Evolutionary conservation across 768 basidiomycete species (phyloP), one percentile per base, ranked within the genome.

Genomic region (Rubroboletus pulcherrimus): DNA sequence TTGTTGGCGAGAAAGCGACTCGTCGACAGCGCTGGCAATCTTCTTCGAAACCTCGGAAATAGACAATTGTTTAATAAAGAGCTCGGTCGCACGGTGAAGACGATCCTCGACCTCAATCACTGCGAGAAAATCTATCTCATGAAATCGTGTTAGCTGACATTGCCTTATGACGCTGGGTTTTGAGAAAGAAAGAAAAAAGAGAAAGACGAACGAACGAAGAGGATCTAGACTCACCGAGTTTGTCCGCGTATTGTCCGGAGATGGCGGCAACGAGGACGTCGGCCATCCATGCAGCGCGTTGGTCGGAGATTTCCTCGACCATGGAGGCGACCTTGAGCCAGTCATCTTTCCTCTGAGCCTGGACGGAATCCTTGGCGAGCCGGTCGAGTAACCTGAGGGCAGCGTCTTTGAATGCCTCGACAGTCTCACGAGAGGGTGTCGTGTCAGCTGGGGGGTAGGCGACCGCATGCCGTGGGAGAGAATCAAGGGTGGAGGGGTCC

Each of bases 1-100:
- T 71, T 93, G 91, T 63, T 92, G 91, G 54, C 89, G 91, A 26
- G 87, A 89, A n/a, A 92, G 78, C 5, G 84, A 85, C 66, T 93
- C 90, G 59, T 90, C 89, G 11, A 93, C 86, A 21, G 87, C 85
- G 31, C 82, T 80, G 5, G 88, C 84, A 49, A 93, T 89, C 75
- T 89, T 91, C 67, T 85, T 83, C 15, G 86, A 83, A 0, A 93
- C 87, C 68, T 93, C 91, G 21, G 83, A 83, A 34, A 92, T 91
- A 40, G 87, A 87, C 3, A 83, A 75, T 49, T 87, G 86, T 63
- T 91, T 92, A 44, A 83, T 70, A 66, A 92, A 86, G 11, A 92
- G 78, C 51, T 82, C 78, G 8, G 86, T 85, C 2, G 88, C 86
- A 31, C 82, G 82, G 29, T 76, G 78, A 24, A 91, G 77, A 35